Conservation (phyloP, 305 asterid species). For the Solanum hybrid region DNA sequence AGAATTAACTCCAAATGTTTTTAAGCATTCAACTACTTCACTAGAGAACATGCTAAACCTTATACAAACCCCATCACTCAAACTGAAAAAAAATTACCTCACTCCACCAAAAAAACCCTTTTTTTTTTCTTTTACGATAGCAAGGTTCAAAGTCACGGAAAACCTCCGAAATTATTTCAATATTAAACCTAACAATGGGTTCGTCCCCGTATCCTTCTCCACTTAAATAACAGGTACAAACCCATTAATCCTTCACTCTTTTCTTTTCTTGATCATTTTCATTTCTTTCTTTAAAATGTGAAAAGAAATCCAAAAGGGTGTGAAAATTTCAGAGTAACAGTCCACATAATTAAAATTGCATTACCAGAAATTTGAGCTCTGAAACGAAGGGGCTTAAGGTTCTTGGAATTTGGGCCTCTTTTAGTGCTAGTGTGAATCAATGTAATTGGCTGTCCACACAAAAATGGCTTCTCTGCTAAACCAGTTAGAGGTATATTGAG, state of each 20-base stretch:
- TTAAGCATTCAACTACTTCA: background rate
- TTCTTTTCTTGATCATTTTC: background rate
- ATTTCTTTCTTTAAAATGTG: background rate
- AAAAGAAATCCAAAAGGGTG: background rate
- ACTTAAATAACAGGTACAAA: background rate
- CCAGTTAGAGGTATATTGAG: slow-evolving; percentile 41
- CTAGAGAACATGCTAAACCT: background rate
- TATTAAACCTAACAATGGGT: background rate
- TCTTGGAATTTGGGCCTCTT: slow-evolving; percentile 22
- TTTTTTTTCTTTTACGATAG: background rate
- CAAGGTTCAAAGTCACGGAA: background rate
- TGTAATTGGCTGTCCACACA: slow-evolving; percentile 25
- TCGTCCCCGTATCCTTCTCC: background rate
- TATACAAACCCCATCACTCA: background rate
- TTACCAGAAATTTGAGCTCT: slow-evolving; percentile 53
- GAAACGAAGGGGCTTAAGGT: slow-evolving; percentile 26
- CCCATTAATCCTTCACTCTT: background rate
- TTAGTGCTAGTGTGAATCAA: slow-evolving; percentile 18
- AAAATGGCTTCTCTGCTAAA: slow-evolving; percentile 37
- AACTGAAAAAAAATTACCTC: background rate
- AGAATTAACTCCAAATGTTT: background rate
- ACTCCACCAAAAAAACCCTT: background rate
- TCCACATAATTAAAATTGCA: background rate
- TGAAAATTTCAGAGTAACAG: background rate
- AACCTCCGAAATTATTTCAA: background rate